Base-by-base conservation (phyloP, 106 monocot species). In the Triglochin maritima region DNA sequence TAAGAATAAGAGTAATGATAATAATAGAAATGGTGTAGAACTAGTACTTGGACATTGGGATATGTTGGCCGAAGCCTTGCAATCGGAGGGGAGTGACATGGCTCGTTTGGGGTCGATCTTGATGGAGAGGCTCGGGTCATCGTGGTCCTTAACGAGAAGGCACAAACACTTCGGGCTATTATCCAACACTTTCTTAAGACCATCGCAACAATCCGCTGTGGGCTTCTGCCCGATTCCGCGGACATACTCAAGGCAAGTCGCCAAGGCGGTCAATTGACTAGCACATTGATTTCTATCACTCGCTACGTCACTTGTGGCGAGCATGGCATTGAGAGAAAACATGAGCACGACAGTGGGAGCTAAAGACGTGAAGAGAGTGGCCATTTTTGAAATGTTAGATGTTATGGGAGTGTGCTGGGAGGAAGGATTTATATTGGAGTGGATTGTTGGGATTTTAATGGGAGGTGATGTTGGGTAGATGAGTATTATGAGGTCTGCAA, bases 131-230 rank as follows among this genome's bases (percentile, higher is more conserved):
- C 55, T 50, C 2, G 85, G 84, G 41, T 88, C 70, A 68, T 92
- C 64, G 6, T 78, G 69, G 71, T 87, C 85, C 77, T 77, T 87
- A 66, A 92, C 54, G 59, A 92, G 83, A 45, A 90, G 54, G 54
- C 87, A 87, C 16, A 87, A 56, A 67, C 92, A 92, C 69, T 81
- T 82, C 50, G 68, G 72, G 77, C 76, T 85, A 60, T 59, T 74
- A 2, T 12, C 45, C 44, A 87, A 56, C 17, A 85, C 80, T 17
- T 75, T 44, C 60, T 65, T 72, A 43, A 87, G 59, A 50, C 86
- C 79, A 0, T 56, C 3, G 76, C 91, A 87, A 78, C 86, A 87
- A 50, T 87, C 86, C 8, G 80, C 79, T 5, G 82, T 84, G 13
- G 81, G 83, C n/a, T 57, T 49, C 66, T 48, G 73, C n/a, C 75